These are phyloP conservation scores for Calonectria pteridis DNA, from an alignment of 2,329 filamentous ascomycete genomes.

Conservation along the genomic window DNA sequence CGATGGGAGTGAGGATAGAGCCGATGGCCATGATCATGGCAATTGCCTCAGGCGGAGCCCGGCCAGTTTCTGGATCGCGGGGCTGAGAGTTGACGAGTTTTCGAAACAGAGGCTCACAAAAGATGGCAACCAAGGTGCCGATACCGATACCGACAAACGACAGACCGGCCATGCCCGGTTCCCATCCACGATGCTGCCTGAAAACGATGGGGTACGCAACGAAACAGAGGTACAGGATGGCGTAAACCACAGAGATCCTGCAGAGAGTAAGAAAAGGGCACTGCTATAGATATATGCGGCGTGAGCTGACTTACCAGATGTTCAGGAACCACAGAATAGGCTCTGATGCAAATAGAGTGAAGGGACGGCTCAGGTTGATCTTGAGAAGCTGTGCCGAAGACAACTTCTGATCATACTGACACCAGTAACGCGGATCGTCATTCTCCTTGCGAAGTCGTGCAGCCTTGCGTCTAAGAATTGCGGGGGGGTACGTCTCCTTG, in stretches of 20 bases:
- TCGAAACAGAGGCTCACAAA: slow-evolving; percentile 78
- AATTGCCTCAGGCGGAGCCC: slow-evolving; percentile 81
- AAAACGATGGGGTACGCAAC: slow-evolving; percentile 92
- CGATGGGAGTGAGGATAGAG: slow-evolving; percentile 78
- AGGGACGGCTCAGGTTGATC: slow-evolving; percentile 81
- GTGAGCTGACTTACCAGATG: slow-evolving; percentile 63
- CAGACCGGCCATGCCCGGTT: slow-evolving; percentile 77
- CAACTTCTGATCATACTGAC: slow-evolving; percentile 80
- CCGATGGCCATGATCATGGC: slow-evolving; percentile 85
- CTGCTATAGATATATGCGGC: neutral
- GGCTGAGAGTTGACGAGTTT: slow-evolving; percentile 82
- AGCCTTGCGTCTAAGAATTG: slow-evolving; percentile 76
- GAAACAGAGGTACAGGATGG: slow-evolving; percentile 90
- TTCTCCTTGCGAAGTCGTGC: slow-evolving; percentile 74
- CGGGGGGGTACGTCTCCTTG: slow-evolving; percentile 82
- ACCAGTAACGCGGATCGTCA: slow-evolving; percentile 81
- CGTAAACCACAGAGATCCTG: slow-evolving; percentile 86
- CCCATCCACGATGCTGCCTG: slow-evolving; percentile 80
- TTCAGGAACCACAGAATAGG: slow-evolving; percentile 83
- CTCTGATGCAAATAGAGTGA: slow-evolving; percentile 82
- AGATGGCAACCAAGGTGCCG: slow-evolving; percentile 72
- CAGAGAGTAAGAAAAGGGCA: slow-evolving; percentile 14
- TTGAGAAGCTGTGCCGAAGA: slow-evolving; percentile 77
- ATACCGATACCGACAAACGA: slow-evolving; percentile 80
- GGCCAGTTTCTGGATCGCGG: slow-evolving; percentile 80